A percentile compares a stretch with the other conserved stretches of the same genome.
Evolutionary conservation across 208 protist genomes (phyloP).

Genomic region (Crithidia fasciculata): DNA sequence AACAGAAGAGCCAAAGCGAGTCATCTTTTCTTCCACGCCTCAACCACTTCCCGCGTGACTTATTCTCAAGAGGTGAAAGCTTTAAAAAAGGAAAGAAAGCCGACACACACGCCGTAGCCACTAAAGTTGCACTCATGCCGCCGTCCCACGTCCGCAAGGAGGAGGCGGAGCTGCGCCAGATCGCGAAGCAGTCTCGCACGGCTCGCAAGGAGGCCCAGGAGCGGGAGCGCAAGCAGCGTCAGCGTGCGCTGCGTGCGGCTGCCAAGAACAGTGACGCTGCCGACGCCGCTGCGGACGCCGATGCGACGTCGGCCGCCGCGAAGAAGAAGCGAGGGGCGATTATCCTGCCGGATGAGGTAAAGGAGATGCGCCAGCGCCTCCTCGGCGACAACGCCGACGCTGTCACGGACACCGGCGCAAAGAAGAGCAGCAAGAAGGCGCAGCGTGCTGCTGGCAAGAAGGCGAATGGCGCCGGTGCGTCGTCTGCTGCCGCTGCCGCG

Average conservation of each 20-base stretch:
- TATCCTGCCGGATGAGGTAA: conserved; percentile 75
- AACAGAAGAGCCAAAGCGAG: too few relatives aligned
- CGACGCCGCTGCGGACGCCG: background rate
- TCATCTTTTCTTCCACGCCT: background rate
- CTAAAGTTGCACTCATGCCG: conserved; percentile 30
- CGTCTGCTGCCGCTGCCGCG: conserved; percentile 5
- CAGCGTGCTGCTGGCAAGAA: conserved; percentile 10
- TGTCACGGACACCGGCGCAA: background rate
- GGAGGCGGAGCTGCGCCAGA: conserved; percentile 83
- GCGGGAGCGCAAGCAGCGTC: conserved; percentile 49
- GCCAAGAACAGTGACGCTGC: conserved; percentile 23
- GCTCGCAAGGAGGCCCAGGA: conserved; percentile 61
- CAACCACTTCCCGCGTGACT: too few relatives aligned
- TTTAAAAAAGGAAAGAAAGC: conserved; percentile 2
- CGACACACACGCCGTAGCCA: background rate
- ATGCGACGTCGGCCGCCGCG: background rate
- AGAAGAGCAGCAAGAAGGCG: conserved; percentile 19
- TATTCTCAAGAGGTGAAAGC: background rate
- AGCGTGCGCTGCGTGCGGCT: conserved; percentile 23
- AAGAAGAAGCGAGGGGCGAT: conserved; percentile 63
- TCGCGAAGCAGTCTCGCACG: conserved; percentile 63
- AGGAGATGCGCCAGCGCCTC: conserved; percentile 63
- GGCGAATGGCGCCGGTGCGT: background rate
- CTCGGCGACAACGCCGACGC: conserved; percentile 2
- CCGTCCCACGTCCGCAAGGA: conserved; percentile 79